Evolutionary conservation across 768 basidiomycete species (phyloP), one percentile per base, ranked within the genome.

Genomic region (Sarcodon aspratus): DNA sequence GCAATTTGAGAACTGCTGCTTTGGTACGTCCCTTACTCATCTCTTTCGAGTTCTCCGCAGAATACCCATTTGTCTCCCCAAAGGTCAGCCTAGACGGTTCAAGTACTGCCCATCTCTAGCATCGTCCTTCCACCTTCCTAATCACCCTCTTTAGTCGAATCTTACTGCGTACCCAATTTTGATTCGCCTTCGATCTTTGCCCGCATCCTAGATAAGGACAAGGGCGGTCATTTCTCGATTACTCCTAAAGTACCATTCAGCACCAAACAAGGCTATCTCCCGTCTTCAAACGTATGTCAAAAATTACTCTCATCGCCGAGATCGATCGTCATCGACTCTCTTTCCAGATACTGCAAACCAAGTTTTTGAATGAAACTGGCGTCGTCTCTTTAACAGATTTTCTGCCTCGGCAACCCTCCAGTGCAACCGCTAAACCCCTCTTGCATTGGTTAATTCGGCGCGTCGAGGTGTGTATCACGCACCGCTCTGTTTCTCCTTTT

Each of bases 101-200:
- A 9, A 76, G 86, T 89, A 51, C 40, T 65, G 66, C 58, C 64
- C 59, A 6, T 45, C 6, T 45, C 15, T 36, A n/a, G 31, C 43
- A 35, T 45, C 11, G 15, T 33, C 36, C 36, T 27, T 11, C 12
- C 42, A 12, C 31, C 8, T 18, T 27, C 46, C 47, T 7, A 47
- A 12, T 37, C 7, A 17, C 42, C 40, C 9, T 33, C 47, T 37
- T 18, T 50, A 90, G 86, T 95, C 54, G 93, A 95, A 63, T 88
- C 85, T 53, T 93, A 92, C 63, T 96, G 93, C 57, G 76, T 94
- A 27, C 92, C 92, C 1, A 74, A 93, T 68, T 95, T 96, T 61
- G 93, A 96, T 64, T 93, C 90, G 1, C 93, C 93, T 3, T 91
- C 87, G 13, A 73, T 95, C 45, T 95, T 94, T 54, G 92, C 91